Evolutionary conservation across 768 basidiomycete genomes (phyloP), one percentile per base, ranked within the genome.

Genomic region (Psilocybe cyanescens): DNA sequence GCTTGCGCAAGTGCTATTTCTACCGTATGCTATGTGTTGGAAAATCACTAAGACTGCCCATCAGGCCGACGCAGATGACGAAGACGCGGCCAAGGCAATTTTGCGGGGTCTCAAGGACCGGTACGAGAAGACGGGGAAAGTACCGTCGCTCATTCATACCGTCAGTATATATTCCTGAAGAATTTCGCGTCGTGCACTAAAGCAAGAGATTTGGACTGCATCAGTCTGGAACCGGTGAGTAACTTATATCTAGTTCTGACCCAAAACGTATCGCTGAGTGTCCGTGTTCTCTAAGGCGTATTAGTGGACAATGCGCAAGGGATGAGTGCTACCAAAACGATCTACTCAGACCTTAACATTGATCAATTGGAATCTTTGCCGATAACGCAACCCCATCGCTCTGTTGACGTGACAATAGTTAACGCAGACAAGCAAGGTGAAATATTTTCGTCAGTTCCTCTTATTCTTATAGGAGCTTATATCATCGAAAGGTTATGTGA

Each of bases 331-430:
- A 73, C 77, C 3, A 71, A 78, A 2, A 71, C 62, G 1, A 71
- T 87, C 14, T 86, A 82, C 68, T 78, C 76, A 16, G 85, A 89
- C 68, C 61, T 79, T n/a, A 75, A 86, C 57, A 61, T 79, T 2
- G 71, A 75, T 12, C 75, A 75, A 58, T 71, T 88, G 16, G 82
- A 80, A 52, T 65, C 76, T 1, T 65, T 87, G 7, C 77, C 84
- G 2, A 67, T 65, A 5, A 81, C 78, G 3, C 80, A 81, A 57
- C 72, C 74, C 0, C 85, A 86, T 65, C 80, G 84, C 44, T 61
- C 74, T 16, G 82, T 88, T 3, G 87, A 87, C 60, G 67, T 82
- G 19, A 66, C 71, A 4, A 58, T 87, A 41, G 73, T 83, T 4
- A 76, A 76, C 3, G 86, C 83, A 4, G 80, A 83, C 62, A 72